Evolutionary conservation across 768 basidiomycete genomes (phyloP).

Genomic region (Cytidiella melzeri): DNA sequence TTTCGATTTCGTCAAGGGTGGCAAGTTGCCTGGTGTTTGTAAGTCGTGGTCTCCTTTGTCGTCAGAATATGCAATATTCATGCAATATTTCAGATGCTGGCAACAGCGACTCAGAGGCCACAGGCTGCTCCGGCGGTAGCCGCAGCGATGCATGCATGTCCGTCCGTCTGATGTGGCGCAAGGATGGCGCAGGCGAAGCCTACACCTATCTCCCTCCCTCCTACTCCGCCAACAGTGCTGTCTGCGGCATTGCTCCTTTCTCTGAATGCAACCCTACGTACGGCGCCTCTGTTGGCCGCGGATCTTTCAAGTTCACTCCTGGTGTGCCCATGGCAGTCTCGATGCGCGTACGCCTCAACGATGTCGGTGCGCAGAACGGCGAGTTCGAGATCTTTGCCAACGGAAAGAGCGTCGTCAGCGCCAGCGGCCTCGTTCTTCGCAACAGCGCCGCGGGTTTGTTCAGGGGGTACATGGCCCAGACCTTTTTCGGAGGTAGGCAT

Average conservation of each 20-base stretch:
- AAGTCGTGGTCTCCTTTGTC: not conserved
- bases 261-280: constrained; percentile 55
- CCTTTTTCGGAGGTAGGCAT: constrained; percentile 64
- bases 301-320: constrained; percentile 37
- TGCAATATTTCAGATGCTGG: constrained; percentile 44
- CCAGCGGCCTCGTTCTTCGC: constrained; percentile 48
- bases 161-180: constrained; percentile 66
- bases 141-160: constrained; percentile 54
- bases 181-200: constrained; percentile 52
- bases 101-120: constrained; percentile 37
- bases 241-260: constrained; percentile 40
- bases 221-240: constrained; percentile 40
- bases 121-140: constrained; percentile 60
- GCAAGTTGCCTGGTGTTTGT: constrained; percentile 67
- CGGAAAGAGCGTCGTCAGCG: constrained; percentile 57
- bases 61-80: too few species aligned
- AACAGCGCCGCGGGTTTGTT: constrained; percentile 42
- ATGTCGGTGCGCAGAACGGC: constrained; percentile 61
- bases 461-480: constrained; percentile 65
- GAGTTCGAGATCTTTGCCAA: constrained; percentile 62
- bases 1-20: constrained; percentile 55
- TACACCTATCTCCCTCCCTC: constrained; percentile 62
- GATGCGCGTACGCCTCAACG: constrained; percentile 52
- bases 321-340: constrained; percentile 15
- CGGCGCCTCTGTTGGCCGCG: constrained; percentile 63